Evolutionary conservation across 306 rosid genomes (phyloP).

Genomic region (Carpinus viminea): DNA sequence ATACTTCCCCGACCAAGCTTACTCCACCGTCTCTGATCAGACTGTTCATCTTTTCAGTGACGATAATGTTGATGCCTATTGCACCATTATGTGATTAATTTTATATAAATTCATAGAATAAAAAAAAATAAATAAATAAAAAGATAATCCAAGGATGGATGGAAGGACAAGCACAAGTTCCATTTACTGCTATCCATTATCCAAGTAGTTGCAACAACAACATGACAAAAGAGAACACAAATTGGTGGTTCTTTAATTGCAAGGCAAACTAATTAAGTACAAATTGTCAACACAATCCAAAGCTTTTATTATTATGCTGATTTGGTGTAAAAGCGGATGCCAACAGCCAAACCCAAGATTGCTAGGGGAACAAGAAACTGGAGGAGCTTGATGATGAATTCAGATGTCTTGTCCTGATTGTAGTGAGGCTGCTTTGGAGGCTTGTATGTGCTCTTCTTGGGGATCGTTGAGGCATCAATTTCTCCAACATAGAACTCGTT

Average conservation of each 20-base stretch:
- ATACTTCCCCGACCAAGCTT: constrained; percentile 65
- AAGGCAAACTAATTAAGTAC: not conserved
- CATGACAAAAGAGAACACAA: not conserved
- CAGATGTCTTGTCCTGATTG: constrained; percentile 63
- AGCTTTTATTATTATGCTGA: constrained; percentile 26
- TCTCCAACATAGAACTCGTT: constrained; percentile 47
- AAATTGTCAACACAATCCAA: not conserved
- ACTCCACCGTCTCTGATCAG: constrained; percentile 54
- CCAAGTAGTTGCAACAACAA: not conserved
- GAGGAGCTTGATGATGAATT: constrained; percentile 57
- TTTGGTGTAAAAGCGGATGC: constrained; percentile 54
- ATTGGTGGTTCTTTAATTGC: not conserved
- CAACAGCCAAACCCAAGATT: constrained; percentile 56
- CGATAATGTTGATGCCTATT: constrained; percentile 72
- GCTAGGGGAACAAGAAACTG: constrained; percentile 61
- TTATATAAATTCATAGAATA: no score
- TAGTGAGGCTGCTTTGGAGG: constrained; percentile 62
- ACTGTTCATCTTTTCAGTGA: constrained; percentile 75
- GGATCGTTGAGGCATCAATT: constrained; percentile 49
- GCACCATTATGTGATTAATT: constrained; percentile 56
- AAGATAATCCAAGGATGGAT: not conserved
- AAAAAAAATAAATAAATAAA: no score
- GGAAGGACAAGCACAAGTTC: not conserved
- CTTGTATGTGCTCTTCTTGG: constrained; percentile 35
- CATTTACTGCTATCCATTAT: not conserved